Percentiles rank a stretch among this genome's conserved stretches.
These are phyloP conservation scores for Hyphodiscus hymeniophilus DNA, from an alignment of 495 filamentous ascomycete species.

Conservation along the genomic window DNA sequence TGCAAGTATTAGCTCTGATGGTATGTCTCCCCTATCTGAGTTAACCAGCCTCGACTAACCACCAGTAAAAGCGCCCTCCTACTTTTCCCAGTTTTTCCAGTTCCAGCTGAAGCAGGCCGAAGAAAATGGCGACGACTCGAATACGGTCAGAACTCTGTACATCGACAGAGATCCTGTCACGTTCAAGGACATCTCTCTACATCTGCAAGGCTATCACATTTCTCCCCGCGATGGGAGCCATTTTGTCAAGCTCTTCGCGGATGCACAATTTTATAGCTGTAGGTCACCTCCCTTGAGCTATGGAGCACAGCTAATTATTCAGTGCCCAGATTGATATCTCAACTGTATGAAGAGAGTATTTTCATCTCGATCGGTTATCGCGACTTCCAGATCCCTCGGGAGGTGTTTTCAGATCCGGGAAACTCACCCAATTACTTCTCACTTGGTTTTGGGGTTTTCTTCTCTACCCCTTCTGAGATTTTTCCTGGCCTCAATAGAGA, in stretches of 20 bases:
- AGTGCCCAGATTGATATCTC: slow-evolving; percentile 85
- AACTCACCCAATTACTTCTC: slow-evolving; percentile 95
- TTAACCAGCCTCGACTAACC: slow-evolving; percentile 29
- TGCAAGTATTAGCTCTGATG: slow-evolving; percentile 92
- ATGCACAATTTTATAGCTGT: slow-evolving; percentile 93
- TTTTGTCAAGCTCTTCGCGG: slow-evolving; percentile 87
- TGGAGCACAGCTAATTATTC: slow-evolving; percentile 10
- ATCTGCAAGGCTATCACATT: slow-evolving; percentile 92
- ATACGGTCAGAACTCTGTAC: slow-evolving; percentile 62
- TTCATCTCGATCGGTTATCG: slow-evolving; percentile 80
- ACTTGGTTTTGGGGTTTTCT: slow-evolving; percentile 85
- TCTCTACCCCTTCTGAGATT: slow-evolving; percentile 66
- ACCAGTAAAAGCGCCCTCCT: slow-evolving; percentile 87
- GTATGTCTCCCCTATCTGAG: slow-evolving; percentile 46
- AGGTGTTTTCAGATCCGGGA: slow-evolving; percentile 76
- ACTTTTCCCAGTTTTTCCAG: slow-evolving; percentile 92
- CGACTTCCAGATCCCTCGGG: slow-evolving; percentile 83
- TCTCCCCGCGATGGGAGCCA: slow-evolving; percentile 73
- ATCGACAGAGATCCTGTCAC: slow-evolving; percentile 92
- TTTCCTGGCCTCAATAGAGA: slow-evolving; percentile 80
- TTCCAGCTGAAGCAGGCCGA: slow-evolving; percentile 63
- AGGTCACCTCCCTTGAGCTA: slow-evolving; percentile 20
- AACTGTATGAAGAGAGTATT: slow-evolving; percentile 90
- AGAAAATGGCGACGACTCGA: slow-evolving; percentile 36
- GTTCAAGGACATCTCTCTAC: slow-evolving; percentile 81